Evolutionary conservation across 73 alveolate species (phyloP).

Genomic region (Urostyla sp.): DNA sequence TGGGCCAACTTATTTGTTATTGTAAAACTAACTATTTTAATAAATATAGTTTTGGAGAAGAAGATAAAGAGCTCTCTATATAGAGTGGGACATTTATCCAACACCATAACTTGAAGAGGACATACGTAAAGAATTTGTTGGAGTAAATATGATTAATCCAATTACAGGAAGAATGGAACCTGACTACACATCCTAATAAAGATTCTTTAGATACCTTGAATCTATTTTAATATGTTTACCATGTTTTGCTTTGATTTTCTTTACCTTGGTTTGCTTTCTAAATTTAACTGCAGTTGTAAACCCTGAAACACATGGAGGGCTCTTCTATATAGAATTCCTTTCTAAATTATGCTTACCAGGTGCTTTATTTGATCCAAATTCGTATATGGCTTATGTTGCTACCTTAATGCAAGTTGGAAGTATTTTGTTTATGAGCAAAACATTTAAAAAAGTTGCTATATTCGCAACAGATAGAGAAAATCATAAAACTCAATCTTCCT

Average conservation of each 20-base stretch:
- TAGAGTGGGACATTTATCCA: slow-evolving; percentile 66
- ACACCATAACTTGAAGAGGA: slow-evolving; percentile 14
- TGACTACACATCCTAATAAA: slow-evolving; percentile 46
- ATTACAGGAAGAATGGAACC: slow-evolving; percentile 62
- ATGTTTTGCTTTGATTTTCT: slow-evolving; percentile 28
- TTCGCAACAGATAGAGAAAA: slow-evolving; percentile 70
- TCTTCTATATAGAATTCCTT: slow-evolving; percentile 58
- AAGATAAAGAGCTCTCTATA: not conserved
- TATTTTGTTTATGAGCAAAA: slow-evolving; percentile 34
- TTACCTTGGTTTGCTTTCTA: slow-evolving; percentile 52
- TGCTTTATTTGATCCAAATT: slow-evolving; percentile 58
- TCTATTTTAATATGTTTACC: slow-evolving; percentile 63
- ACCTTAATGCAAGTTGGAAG: slow-evolving; percentile 54
- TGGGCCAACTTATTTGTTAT: slow-evolving; percentile 66
- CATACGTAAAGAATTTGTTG: slow-evolving; percentile 65
- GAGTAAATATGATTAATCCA: slow-evolving; percentile 58
- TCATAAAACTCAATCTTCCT: slow-evolving; percentile 67
- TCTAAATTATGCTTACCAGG: slow-evolving; percentile 56
- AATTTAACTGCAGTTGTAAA: slow-evolving; percentile 64
- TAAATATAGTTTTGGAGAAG: slow-evolving; percentile 59
- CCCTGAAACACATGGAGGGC: slow-evolving; percentile 32
- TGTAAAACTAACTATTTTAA: not conserved
- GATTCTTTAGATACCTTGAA: slow-evolving; percentile 47
- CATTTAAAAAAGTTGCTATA: slow-evolving; percentile 58
- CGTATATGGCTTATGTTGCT: slow-evolving; percentile 55